A percentile compares a stretch with the other conserved stretches of the same genome.
These are phyloP conservation scores for Passalora sequoiae DNA, from an alignment of 2,329 filamentous ascomycete genomes.

Conservation along the genomic window DNA sequence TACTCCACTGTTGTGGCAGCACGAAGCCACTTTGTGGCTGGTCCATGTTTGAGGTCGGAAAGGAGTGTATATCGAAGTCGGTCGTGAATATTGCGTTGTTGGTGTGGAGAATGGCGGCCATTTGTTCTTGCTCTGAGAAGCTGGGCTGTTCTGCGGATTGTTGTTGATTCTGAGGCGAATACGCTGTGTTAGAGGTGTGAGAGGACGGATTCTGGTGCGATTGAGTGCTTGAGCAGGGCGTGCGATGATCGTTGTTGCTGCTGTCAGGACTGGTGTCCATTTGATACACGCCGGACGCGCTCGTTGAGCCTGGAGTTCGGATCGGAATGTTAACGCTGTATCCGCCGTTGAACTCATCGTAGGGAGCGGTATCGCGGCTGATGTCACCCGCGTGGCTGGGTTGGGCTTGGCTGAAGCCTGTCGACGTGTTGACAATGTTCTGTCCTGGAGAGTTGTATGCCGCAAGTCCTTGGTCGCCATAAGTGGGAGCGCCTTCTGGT, in stretches of 20 bases:
- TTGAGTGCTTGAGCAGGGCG: constrained; percentile 25
- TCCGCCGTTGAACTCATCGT: background rate
- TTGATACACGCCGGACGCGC: constrained; percentile 17
- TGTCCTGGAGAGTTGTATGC: constrained; percentile 20
- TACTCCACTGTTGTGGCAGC: constrained; percentile 17
- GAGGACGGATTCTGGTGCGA: constrained; percentile 26
- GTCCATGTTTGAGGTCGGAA: constrained; percentile 9
- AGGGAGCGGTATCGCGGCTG: background rate
- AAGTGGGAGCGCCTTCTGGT: constrained; percentile 10
- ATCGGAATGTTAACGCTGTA: constrained; percentile 17
- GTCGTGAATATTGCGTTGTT: constrained; percentile 11
- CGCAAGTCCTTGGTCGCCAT: constrained; percentile 23
- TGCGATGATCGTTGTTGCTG: constrained; percentile 25
- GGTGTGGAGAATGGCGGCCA: constrained; percentile 15
- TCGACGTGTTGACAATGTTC: constrained; percentile 1
- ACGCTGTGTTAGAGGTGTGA: constrained; percentile 27
- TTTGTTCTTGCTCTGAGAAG: constrained; percentile 6
- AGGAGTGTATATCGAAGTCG: constrained; percentile 24
- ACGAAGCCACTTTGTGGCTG: constrained; percentile 21
- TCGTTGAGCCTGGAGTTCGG: constrained; percentile 27
- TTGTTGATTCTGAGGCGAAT: constrained; percentile 24
- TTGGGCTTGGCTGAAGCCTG: background rate
- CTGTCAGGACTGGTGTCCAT: constrained; percentile 32
- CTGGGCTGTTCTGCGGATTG: constrained; percentile 1
- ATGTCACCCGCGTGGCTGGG: background rate